Conservation (phyloP, 257 asterid species). For the Solanum peruvianum region DNA sequence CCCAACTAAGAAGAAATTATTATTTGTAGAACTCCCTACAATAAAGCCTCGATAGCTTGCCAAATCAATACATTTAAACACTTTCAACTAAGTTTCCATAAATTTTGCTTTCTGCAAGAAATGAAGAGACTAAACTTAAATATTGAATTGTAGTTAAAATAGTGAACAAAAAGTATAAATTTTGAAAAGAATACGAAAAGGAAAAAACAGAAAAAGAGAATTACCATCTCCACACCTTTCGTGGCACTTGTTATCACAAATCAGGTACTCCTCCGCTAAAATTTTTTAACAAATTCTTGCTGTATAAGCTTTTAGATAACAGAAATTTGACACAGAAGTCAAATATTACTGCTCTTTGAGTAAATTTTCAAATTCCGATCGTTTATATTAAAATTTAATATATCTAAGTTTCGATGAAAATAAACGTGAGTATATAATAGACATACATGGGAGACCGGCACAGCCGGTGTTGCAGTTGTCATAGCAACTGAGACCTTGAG, state of each 20-base stretch:
- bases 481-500: conserved; percentile 27
- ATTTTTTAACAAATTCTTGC: background rate
- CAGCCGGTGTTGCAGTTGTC: conserved; percentile 41
- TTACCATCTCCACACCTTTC: conserved; percentile 34
- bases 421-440: background rate
- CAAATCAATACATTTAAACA: background rate
- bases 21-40: background rate
- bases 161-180: background rate
- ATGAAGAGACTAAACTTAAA: background rate
- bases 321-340: background rate
- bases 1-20: background rate
- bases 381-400: background rate
- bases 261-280: conserved; percentile 17
- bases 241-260: conserved; percentile 33
- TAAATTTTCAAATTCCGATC: background rate
- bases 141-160: background rate
- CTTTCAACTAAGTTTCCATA: background rate
- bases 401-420: background rate
- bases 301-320: too few relatives aligned
- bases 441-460: conserved; percentile 14
- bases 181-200: background rate
- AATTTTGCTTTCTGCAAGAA: background rate
- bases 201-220: background rate
- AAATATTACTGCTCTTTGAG: background rate
- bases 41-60: background rate